Percentiles rank a stretch among this genome's conserved stretches.
These are phyloP conservation scores for Backusella westeae DNA, from an alignment of 192 early-diverging fungal species.

Conservation along the genomic window DNA sequence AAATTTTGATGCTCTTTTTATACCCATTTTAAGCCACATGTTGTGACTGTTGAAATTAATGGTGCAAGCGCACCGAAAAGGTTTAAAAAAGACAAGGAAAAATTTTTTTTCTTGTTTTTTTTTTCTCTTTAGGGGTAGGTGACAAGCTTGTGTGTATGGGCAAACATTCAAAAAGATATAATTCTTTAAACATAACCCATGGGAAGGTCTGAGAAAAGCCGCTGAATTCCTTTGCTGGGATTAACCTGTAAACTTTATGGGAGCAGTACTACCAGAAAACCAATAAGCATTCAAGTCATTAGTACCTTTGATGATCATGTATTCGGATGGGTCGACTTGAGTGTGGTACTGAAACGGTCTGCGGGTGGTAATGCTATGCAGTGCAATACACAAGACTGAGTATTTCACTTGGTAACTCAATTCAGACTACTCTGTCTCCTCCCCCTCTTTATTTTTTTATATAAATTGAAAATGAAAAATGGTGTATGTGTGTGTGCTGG, in stretches of 20 bases:
- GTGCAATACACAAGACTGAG: constrained; percentile 31
- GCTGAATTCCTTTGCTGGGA: constrained; percentile 26
- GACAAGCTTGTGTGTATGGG: constrained; percentile 32
- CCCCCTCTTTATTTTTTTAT: background rate
- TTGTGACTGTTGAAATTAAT: background rate
- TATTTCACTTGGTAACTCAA: constrained; percentile 24
- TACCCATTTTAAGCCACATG: background rate
- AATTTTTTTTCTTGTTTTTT: background rate
- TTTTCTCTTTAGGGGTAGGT: constrained; percentile 20
- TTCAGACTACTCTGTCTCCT: constrained; percentile 38
- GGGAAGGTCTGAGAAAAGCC: constrained; percentile 39
- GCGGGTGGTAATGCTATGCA: constrained; percentile 32
- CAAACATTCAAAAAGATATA: constrained; percentile 32
- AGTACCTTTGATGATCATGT: constrained; percentile 19
- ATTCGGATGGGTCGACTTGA: constrained; percentile 13
- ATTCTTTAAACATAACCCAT: constrained; percentile 29
- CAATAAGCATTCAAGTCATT: constrained; percentile 6
- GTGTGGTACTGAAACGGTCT: constrained; percentile 21
- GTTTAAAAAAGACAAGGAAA: background rate
- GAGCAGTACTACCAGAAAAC: constrained; percentile 18
- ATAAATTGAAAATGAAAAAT: constrained; percentile 2
- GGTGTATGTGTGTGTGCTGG: background rate
- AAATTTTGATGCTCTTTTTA: background rate
- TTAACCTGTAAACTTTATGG: constrained; percentile 21
- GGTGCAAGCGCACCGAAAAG: background rate